Evolutionary conservation across 2,329 filamentous ascomycete genomes (phyloP), one percentile per base, ranked within the genome.

Genomic region (Xylariaceae sp.): DNA sequence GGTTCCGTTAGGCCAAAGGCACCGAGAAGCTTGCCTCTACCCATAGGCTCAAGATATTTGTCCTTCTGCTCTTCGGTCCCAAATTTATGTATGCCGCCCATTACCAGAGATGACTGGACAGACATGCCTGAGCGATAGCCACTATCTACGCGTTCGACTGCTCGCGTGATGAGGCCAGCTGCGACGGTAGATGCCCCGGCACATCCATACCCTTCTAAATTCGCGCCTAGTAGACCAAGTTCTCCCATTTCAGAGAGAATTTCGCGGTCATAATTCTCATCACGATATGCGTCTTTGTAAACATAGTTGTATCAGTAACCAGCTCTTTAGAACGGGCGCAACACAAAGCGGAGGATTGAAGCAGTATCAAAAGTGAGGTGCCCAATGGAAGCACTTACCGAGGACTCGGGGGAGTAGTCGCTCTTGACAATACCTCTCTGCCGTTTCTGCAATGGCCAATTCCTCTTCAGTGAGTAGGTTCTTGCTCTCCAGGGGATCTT

Each of bases 91-190:
- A 96, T 96, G 22, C 89, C 90, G 18, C 90, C 91, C 92, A 96
- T 96, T 18, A 87, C 89, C n/a, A 96, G 77, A 1, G 91, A 94
- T 55, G 89, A 93, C 70, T 96, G 91, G 17, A 96, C 92, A 6
- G 90, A 95, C 87, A 96, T 95, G 59, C 89, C 91, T 45, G 90
- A 95, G 53, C 92, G 83, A 72, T 96, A 96, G 45, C 91, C 92
- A 55, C 89, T 94, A 68, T 96, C 91, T 28, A 96, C 89, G 51
- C 90, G 83, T 73, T 96, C 91, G 16, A 96, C 90, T 58, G 92
- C 91, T 66, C 90, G 84, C 17, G 90, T 95, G 70, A 96, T 96
- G 58, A 96, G 75, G 18, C 90, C 91, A n/a, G 87, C 88, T 9
- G 91, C 91, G 42, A 96, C 90, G 48, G 87, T 92, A 58, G 89